A percentile compares a stretch with the other conserved stretches of the same genome.
phyloP scores from a whole-genome alignment of 192 early-diverging fungal species.

The Coemansia sp. region DNA sequence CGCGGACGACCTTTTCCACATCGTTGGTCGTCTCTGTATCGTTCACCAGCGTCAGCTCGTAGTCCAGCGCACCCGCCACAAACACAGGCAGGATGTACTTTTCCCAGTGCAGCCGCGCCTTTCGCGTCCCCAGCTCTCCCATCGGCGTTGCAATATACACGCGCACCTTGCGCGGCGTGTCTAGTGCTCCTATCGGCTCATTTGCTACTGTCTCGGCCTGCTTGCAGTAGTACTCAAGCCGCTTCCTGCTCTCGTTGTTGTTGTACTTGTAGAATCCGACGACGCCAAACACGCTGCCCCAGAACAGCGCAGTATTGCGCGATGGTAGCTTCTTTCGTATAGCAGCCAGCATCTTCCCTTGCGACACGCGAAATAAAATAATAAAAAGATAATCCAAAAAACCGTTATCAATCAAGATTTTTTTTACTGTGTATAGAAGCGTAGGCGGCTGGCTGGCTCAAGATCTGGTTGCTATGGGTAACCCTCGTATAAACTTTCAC shows the following conservation, averaged over 20 bases:
- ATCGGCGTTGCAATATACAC: constrained; percentile 50
- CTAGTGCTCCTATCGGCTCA: constrained; percentile 41
- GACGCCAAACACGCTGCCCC: constrained; percentile 28
- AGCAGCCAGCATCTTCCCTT: constrained; percentile 18
- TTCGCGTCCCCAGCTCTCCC: constrained; percentile 55
- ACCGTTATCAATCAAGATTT: too few relatives aligned
- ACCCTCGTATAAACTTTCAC: constrained; percentile 38
- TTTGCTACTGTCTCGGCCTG: constrained; percentile 32
- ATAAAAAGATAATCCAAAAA: neutral
- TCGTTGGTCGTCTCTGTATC: constrained; percentile 34
- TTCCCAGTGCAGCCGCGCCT: constrained; percentile 54
- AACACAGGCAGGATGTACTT: constrained; percentile 55
- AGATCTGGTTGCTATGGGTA: neutral
- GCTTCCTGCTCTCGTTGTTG: constrained; percentile 40
- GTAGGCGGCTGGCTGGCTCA: too few relatives aligned
- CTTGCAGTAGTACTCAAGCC: constrained; percentile 40
- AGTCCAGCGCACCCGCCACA: constrained; percentile 55
- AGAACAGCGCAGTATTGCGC: constrained; percentile 52
- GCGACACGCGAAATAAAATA: neutral
- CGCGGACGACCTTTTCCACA: constrained; percentile 38
- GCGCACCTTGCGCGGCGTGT: constrained; percentile 46
- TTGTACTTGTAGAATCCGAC: constrained; percentile 51
- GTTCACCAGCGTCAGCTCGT: constrained; percentile 55
- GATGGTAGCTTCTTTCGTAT: constrained; percentile 46
- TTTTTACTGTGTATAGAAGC: too few relatives aligned